A percentile compares a stretch with the other conserved stretches of the same genome.
Conservation (phyloP, 441 rosid species). For the Brassica balearica region DNA sequence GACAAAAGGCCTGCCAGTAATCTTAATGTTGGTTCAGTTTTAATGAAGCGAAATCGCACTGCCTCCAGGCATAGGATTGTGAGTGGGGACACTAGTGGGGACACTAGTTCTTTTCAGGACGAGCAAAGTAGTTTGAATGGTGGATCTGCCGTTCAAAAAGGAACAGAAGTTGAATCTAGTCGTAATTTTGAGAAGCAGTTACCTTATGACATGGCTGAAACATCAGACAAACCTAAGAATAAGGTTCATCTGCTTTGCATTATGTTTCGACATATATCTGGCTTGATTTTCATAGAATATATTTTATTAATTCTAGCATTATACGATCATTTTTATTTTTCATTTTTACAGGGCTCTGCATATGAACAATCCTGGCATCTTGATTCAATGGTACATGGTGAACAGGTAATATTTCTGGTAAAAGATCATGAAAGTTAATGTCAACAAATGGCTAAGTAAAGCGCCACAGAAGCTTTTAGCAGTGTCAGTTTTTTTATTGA, state of each 20-base stretch:
- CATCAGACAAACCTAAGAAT: slow-evolving; percentile 53
- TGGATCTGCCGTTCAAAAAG: slow-evolving; percentile 71
- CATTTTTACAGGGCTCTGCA: slow-evolving; percentile 63
- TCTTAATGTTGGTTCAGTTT: slow-evolving; percentile 65
- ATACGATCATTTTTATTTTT: not conserved
- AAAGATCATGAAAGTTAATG: slow-evolving; percentile 5
- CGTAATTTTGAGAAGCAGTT: slow-evolving; percentile 70
- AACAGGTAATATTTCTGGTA: slow-evolving; percentile 60
- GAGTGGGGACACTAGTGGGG: slow-evolving; percentile 94
- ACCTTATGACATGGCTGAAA: slow-evolving; percentile 59
- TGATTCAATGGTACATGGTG: slow-evolving; percentile 62
- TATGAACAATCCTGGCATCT: slow-evolving; percentile 78
- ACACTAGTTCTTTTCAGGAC: slow-evolving; percentile 91
- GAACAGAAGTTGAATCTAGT: slow-evolving; percentile 78
- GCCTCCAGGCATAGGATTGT: slow-evolving; percentile 80
- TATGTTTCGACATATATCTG: slow-evolving; percentile 32
- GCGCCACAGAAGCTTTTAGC: not conserved
- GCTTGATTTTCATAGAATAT: slow-evolving; percentile 22
- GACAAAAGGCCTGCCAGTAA: slow-evolving; percentile 72
- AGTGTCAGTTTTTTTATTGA: not conserved
- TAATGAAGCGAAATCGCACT: slow-evolving; percentile 90
- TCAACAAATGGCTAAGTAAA: slow-evolving; percentile 14
- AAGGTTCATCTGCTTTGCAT: slow-evolving; percentile 56
- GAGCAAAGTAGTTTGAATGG: slow-evolving; percentile 83
- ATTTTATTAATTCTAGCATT: slow-evolving; percentile 1